A percentile compares a stretch with the other conserved stretches of the same genome.
Evolutionary conservation across 345 rosid genomes (phyloP).

Genomic region (Gossypium turneri): DNA sequence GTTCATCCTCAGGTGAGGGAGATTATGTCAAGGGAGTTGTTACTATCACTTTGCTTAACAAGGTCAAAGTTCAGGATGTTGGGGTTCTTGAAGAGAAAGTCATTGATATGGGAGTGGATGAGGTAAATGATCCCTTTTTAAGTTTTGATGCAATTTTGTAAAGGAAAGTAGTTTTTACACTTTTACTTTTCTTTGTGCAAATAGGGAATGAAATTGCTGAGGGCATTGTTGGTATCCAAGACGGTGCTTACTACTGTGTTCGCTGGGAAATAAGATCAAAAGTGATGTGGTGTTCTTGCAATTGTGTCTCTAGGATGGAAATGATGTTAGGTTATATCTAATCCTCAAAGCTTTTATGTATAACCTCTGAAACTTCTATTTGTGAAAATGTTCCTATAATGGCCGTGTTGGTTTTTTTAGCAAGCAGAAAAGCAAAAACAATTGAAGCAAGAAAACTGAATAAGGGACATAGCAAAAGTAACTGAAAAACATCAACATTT

Average conservation of each 20-base stretch:
- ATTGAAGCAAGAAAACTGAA: too few relatives aligned
- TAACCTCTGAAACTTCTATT: too few relatives aligned
- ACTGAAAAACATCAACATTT: too few relatives aligned
- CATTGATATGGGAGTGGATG: not conserved
- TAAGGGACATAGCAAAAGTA: too few relatives aligned
- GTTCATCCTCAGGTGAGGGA: not conserved
- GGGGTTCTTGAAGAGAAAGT: not conserved
- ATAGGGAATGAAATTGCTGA: not conserved
- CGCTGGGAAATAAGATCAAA: not conserved
- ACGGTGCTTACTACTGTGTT: not conserved
- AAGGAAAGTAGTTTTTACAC: too few relatives aligned
- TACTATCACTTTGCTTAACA: conserved; percentile 20
- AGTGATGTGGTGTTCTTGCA: not conserved
- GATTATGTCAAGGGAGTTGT: conserved; percentile 35
- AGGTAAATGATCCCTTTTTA: not conserved
- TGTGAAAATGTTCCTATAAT: not conserved
- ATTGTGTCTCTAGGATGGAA: too few relatives aligned
- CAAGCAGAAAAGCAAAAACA: too few relatives aligned
- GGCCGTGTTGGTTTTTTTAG: not conserved
- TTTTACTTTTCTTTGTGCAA: not conserved
- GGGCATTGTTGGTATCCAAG: not conserved
- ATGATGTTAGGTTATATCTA: too few relatives aligned
- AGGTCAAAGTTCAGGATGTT: conserved; percentile 15
- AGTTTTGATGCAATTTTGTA: too few relatives aligned
- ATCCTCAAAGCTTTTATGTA: too few relatives aligned